Percentiles rank a stretch among this genome's conserved stretches.
phyloP scores from a whole-genome alignment of 768 basidiomycete genomes.

The Gelatoporia subvermispora region DNA sequence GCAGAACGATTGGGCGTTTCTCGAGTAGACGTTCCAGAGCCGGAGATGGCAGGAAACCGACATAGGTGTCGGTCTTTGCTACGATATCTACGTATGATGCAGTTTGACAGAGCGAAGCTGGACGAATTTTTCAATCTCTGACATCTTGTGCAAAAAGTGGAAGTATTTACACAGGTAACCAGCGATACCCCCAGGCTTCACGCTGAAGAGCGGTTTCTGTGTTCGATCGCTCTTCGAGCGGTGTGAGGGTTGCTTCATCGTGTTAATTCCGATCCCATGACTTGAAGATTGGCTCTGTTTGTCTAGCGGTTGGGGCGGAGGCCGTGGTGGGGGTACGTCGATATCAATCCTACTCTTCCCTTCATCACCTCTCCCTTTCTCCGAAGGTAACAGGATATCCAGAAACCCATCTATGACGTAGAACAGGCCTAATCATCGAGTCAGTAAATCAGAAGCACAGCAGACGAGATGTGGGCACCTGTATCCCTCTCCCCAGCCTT shows the following conservation, averaged over 20 bases:
- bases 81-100: slow-evolving; percentile 95
- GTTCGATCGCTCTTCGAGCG: slow-evolving; percentile 26
- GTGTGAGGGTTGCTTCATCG: slow-evolving; percentile 8
- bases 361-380: slow-evolving; percentile 5
- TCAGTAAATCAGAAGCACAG: neutral
- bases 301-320: neutral
- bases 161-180: slow-evolving; percentile 75
- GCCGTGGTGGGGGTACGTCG: neutral
- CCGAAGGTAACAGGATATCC: slow-evolving; percentile 77
- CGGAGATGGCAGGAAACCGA: slow-evolving; percentile 87
- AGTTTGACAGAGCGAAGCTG: slow-evolving; percentile 85
- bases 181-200: slow-evolving; percentile 96
- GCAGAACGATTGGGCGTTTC: slow-evolving; percentile 88
- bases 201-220: slow-evolving; percentile 82
- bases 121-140: slow-evolving; percentile 1
- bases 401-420: slow-evolving; percentile 96
- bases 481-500: slow-evolving; percentile 88
- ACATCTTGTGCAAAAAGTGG: neutral
- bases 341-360: slow-evolving; percentile 1
- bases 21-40: slow-evolving; percentile 89
- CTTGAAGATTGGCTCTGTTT: neutral
- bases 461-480: slow-evolving; percentile 39
- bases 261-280: neutral
- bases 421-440: slow-evolving; percentile 56
- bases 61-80: slow-evolving; percentile 98